Evolutionary conservation across 192 early-diverging fungal species (phyloP), one percentile per base, ranked within the genome.

Genomic region (Entomortierella lignicola): DNA sequence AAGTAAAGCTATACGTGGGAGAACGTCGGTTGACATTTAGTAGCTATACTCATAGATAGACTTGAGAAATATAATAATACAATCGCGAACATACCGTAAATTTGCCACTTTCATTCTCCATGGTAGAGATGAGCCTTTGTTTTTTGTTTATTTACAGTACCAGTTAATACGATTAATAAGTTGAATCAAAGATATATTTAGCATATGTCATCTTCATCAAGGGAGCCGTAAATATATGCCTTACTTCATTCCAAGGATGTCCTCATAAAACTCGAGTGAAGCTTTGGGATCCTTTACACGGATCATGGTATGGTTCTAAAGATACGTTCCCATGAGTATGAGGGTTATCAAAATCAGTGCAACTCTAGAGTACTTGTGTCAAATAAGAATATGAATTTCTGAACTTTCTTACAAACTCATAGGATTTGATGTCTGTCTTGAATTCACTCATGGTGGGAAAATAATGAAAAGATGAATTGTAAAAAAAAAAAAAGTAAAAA

Each of bases 301-400:
- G 84, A 92, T 89, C 93, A 94, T 95, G 23, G 92, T 94, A 84
- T 95, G 94, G 86, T 95, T 95, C 85, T 87, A 69, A 31, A 1
- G 7, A 11, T n/a, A 10, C 47, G 32, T 31, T 23, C 18, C n/a
- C n/a, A n/a, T n/a, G n/a, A 29, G 12, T n/a, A 50, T 7, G 43
- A 43, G 15, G 17, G 21, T 23, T 50, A 50, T 50, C 47, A 50
- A 23, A 4, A 17, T 50, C 47, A 17, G 15, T 25, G 47, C 55
- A 6, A 13, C 5, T 51, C 23, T n/a, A n/a, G n/a, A n/a, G n/a
- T n/a, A n/a, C n/a, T n/a, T n/a, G n/a, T n/a, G n/a, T n/a, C n/a
- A n/a, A n/a, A n/a, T n/a, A 11, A 43, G 41, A 50, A 43, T 26
- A 62, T 2, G 55, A 70, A 32, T 15, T 30, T 37, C n/a, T 3